Evolutionary conservation across 78 protist genomes (phyloP).

Genomic region (Reticulomyxa filosa): DNA sequence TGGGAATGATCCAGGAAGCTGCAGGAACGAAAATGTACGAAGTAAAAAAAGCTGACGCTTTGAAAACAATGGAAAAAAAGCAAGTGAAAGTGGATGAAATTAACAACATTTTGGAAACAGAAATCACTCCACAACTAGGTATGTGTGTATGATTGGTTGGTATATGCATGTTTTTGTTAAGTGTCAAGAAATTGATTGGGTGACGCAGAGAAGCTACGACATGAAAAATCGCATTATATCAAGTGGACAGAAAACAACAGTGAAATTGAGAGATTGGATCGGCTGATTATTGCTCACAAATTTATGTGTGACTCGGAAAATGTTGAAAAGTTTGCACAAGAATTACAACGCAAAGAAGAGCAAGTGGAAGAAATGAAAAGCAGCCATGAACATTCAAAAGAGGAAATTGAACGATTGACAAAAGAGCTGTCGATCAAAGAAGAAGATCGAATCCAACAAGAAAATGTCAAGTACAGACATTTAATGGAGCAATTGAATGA

Average conservation of each 20-base stretch:
- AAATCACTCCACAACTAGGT: constrained; percentile 79
- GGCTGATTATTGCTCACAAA: constrained; percentile 43
- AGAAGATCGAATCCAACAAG: too few species aligned
- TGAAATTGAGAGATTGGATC: constrained; percentile 37
- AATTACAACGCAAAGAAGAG: not conserved
- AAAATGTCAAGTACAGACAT: too few species aligned
- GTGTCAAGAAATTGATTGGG: too few species aligned
- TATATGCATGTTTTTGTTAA: too few species aligned
- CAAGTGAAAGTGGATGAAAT: constrained; percentile 40
- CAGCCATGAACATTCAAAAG: too few species aligned
- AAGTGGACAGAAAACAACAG: constrained; percentile 22
- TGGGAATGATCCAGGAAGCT: constrained; percentile 91
- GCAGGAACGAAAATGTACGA: constrained; percentile 98
- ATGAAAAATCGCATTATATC: constrained; percentile 47
- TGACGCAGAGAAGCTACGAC: constrained; percentile 50
- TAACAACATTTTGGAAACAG: constrained; percentile 44
- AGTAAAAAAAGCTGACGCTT: constrained; percentile 48
- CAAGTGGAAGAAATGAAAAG: not conserved
- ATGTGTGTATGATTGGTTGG: too few species aligned
- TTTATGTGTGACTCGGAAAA: constrained; percentile 4
- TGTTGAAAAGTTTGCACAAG: not conserved
- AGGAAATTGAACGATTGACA: too few species aligned
- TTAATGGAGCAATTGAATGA: too few species aligned
- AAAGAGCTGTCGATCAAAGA: too few species aligned
- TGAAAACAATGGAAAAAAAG: constrained; percentile 66